Evolutionary conservation across 1,284 basidiomycete species (phyloP), one percentile per base, ranked within the genome.

Genomic region (Cryptococcus amylolentus): DNA sequence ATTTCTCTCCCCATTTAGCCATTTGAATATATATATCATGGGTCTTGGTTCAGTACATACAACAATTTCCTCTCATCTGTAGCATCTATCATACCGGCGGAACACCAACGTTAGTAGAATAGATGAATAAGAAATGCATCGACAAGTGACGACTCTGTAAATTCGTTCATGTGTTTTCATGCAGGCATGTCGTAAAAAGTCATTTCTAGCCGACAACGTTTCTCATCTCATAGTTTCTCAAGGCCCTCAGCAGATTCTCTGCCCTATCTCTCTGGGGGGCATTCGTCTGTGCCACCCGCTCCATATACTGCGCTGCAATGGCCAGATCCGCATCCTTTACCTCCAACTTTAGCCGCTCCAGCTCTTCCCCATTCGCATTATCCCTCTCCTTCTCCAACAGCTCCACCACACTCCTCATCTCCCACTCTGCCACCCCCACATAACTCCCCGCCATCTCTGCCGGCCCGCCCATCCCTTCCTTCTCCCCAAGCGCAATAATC

Each of bases 391-490:
- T 23, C 41, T 42, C 35, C 20, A 27, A 9, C 12, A 46, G 44
- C 37, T 59, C 52, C 3, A 28, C 16, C 27, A 60, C 44, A 14
- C 84, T 85, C 49, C 83, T 78, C 55, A 81, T 81, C 64, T 91
- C 85, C 70, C 87, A 86, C 57, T 88, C 85, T 8, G 91, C 89
- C 31, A 93, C 86, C 62, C 86, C 86, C 43, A 95, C 73, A 64
- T 85, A 84, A n/a, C 88, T 91, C 69, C 84, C 85, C 23, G 89
- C 85, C 70, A 86, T 88, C 64, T 90, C 88, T 26, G 88, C 80
- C 31, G 31, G 31, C 1, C 84, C 83, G 37, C 85, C 84, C 56
- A 56, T 58, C 76, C 81, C 81, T 69, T 80, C 80, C 48, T 82
- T 80, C 74, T 84, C 82, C 68, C 85, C 88, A n/a, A 89, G 81